Evolutionary conservation across 768 basidiomycete species (phyloP), one percentile per base, ranked within the genome.

Genomic region (Sistotremastrum suecicum): DNA sequence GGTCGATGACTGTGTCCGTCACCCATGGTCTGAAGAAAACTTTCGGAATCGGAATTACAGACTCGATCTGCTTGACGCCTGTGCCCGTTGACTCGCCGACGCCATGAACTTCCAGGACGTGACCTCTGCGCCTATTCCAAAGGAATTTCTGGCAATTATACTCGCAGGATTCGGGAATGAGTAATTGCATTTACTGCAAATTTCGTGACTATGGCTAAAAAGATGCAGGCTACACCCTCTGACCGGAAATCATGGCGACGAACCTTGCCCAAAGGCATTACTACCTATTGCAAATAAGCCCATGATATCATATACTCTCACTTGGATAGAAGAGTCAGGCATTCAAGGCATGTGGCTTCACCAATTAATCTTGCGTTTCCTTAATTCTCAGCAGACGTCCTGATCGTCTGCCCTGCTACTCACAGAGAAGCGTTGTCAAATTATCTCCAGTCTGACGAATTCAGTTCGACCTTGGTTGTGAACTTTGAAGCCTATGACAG

Each of bases 81-180:
- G 12, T 38, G 12, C 12, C 37, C 37, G 11, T 38, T 39, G 7
- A 12, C 12, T 39, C 7, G 38, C 29, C 12, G 29, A 12, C 45
- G 53, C 51, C 55, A 82, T 85, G 83, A 77, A 85, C 55, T 71
- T 85, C 51, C 71, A 74, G 48, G 68, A 72, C 46, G 69, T 73
- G 51, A 51, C 60, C 50, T 59, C 66, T 29, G 74, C 72, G 41
- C 65, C 68, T 30, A 67, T 74, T 28, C 70, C 72, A 34, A 74
- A 72, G 32, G 92, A 95, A 60, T 95, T 95, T 59, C 75, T 85
- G 43, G 92, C 86, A 0, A 78, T 97, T 12, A 67, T 95, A 30
- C 70, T 95, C 8, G 84, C 88, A 31, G 92, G 92, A 34, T 89
- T 89, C 65, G 92, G 92, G n/a, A 80, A 84, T 55, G 81, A 83